A percentile compares a stretch with the other conserved stretches of the same genome.
Evolutionary conservation across 768 basidiomycete genomes (phyloP).

Genomic region (Candolleomyces eurysporus): DNA sequence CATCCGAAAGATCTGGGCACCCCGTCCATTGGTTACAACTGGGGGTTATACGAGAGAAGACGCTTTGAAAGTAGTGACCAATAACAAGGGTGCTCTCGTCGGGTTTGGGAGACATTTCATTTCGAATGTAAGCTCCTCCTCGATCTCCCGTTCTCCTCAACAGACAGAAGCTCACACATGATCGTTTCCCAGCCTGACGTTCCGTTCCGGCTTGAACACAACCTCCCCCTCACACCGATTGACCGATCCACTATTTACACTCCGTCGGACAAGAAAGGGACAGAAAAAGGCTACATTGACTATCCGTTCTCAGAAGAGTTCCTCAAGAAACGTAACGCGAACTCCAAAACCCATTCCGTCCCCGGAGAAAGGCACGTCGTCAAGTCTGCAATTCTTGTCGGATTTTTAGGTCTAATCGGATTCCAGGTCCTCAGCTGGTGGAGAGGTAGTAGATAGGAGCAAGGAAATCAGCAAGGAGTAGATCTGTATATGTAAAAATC

Average conservation of each 20-base stretch:
- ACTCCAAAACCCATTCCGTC: too few species aligned
- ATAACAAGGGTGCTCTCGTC: constrained; percentile 22
- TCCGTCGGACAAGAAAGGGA: constrained; percentile 21
- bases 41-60: constrained; percentile 43
- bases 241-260: constrained; percentile 40
- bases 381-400: too few species aligned
- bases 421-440: too few species aligned
- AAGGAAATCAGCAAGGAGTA: too few species aligned
- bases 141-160: background rate
- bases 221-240: constrained; percentile 25
- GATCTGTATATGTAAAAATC: too few species aligned
- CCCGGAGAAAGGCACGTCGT: too few species aligned
- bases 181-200: constrained; percentile 10
- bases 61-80: constrained; percentile 30
- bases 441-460: too few species aligned
- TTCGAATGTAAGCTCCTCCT: constrained; percentile 26
- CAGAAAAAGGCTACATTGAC: constrained; percentile 27
- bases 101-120: constrained; percentile 29
- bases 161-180: background rate
- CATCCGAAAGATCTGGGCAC: constrained; percentile 44
- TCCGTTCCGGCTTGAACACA: constrained; percentile 7
- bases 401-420: too few species aligned
- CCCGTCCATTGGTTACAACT: constrained; percentile 36
- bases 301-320: constrained; percentile 24
- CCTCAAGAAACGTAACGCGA: background rate